Evolutionary conservation across 768 basidiomycete genomes (phyloP), one percentile per base, ranked within the genome.

Genomic region (Lactarius tabidus): DNA sequence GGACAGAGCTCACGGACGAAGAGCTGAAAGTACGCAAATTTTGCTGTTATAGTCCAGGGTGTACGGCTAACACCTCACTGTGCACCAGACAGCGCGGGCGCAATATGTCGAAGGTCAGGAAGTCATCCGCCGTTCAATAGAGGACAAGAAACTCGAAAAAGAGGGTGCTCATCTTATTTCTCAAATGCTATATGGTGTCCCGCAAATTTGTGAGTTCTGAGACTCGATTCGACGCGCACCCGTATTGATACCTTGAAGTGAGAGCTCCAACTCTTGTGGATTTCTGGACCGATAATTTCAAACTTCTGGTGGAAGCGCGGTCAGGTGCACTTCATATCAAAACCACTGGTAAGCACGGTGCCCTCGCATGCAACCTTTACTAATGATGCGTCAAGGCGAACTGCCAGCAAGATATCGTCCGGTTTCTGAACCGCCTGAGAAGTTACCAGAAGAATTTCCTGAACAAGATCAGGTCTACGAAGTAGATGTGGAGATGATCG

Each of bases 1-100:
- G 90, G 65, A 94, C 86, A 6, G 92, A 94, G 72, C 76, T 94
- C 41, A 90, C 91, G 6, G 90, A 93, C 64, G 87, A 90, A 4
- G 90, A 94, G 75, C 78, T 94, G 52, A 89, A 87, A 79, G 92
- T 85, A 63, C 66, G 73, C 31, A 52, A 41, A 28, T 45, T 51
- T 23, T 54, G 54, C 14, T 31, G 18, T 10, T 10, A 17, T 39
- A 0, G 17, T 31, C 38, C 57, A 20, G 2, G 52, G 41, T 61
- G 48, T 14, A 26, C 6, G 15, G 48, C 26, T 26, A 59, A 67
- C 17, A 58, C 63, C 20, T 39, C 52, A 23, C 38, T 1, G 56
- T 45, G 17, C 57, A 58, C 75, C 79, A 64, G 85, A 29, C 60
- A 29, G 67, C 88, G 29, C 82, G 91, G 33, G 78, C 83, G 39